Base-by-base conservation (phyloP, 169 alveolate genomes). In the Miamiensis avidus region DNA sequence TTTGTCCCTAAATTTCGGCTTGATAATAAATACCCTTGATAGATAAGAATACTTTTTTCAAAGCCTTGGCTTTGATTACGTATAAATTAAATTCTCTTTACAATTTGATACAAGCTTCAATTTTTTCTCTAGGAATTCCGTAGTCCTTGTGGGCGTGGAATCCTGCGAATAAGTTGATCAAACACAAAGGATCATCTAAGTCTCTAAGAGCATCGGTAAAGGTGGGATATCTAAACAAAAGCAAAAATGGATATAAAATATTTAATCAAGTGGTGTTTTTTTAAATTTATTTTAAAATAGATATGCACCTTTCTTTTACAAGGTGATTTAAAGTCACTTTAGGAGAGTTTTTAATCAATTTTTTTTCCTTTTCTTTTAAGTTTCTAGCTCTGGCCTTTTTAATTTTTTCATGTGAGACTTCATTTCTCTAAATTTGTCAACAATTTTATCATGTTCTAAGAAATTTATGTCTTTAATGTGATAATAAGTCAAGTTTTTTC, bases 11-110 rank as follows among this genome's bases (percentile, higher is more conserved):
- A 29, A 99, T 97, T 89, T 98, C 98, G 1, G 99, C 99, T 90
- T 98, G 99, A 89, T 98, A 97, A 95, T 98, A 99, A 86, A 98
- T 99, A 31, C 99, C 99, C 95, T 99, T 99, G 34, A 99, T 97
- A 49, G 99, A 98, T 29, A 95, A 96, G 93, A 97, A 99, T 6
- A 95, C 95, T 85, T 96, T 97, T 91, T 94, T 95, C 31, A 98
- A 89, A 79, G 94, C 88, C 77, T 94, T 87, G 76, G 94, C 91
- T 69, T 95, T 87, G 25, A 94, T 93, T 29, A 92, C 91, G 85
- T 96, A 97, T 82, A 96, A 77, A 88, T 90, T 94, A 77, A 97
- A 98, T 84, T 98, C 98, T 82, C 97, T 95, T 73, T 94, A 86
- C 34, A 97, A 90, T 34, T 89, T 85, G 69, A 91, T 87, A 84